A percentile compares a stretch with the other conserved stretches of the same genome.
Evolutionary conservation across 352 stramenopile species (phyloP).

Genomic region (Phytophthora cactorum): DNA sequence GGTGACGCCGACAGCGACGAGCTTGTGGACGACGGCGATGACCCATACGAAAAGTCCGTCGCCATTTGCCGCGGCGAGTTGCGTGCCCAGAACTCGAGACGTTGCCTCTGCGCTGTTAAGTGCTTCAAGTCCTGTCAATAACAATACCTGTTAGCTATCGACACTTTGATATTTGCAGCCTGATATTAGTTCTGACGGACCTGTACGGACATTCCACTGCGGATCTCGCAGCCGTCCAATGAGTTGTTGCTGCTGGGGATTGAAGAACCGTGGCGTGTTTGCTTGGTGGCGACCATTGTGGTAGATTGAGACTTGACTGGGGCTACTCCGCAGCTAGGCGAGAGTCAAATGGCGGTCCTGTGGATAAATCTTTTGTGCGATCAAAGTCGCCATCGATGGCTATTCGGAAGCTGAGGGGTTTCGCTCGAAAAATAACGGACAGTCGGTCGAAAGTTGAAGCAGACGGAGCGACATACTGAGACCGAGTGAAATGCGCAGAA

Average conservation of each 20-base stretch:
- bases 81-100: conserved; percentile 69
- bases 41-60: conserved; percentile 38
- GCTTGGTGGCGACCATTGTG: conserved; percentile 52
- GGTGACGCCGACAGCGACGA: conserved; percentile 39
- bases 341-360: conserved; percentile 10
- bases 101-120: conserved; percentile 80
- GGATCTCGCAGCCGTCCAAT: conserved; percentile 57
- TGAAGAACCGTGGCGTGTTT: conserved; percentile 22
- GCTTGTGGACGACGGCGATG: conserved; percentile 41
- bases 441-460: conserved; percentile 19
- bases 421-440: conserved; percentile 18
- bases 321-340: conserved; percentile 15
- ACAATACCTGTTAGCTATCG: conserved; percentile 10
- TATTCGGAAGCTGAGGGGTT: conserved; percentile 16
- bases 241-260: conserved; percentile 32
- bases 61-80: conserved; percentile 54
- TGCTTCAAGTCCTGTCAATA: conserved; percentile 72
- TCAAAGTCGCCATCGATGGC: conserved; percentile 13
- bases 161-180: neutral
- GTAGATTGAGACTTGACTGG: neutral
- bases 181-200: conserved; percentile 23
- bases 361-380: conserved; percentile 30
- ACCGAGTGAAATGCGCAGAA: conserved; percentile 29
- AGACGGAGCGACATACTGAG: conserved; percentile 21
- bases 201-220: conserved; percentile 87